Evolutionary conservation across 2,329 filamentous ascomycete genomes (phyloP), one percentile per base, ranked within the genome.

Genomic region (Bipolaris bicolor): DNA sequence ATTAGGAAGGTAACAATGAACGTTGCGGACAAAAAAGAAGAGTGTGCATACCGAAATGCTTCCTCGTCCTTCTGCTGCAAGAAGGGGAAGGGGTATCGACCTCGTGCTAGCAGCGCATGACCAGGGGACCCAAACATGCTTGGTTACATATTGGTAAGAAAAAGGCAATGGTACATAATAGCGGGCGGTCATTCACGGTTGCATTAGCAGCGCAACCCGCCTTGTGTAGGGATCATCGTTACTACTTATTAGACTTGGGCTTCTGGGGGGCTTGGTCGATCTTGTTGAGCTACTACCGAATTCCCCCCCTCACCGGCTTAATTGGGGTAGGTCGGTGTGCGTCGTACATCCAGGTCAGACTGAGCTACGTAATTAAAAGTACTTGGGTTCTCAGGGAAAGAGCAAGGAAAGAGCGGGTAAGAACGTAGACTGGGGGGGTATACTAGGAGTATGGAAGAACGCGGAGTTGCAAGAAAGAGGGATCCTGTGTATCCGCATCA

Each of bases 251-350:
- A 24, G 16, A 20, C 13, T 9, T 24, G 29, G 29, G 31, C n/a
- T n/a, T n/a, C n/a, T n/a, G n/a, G n/a, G n/a, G n/a, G n/a, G n/a
- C 20, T 20, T 36, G 51, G 60, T 49, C 37, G 59, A 64, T 64
- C 57, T 20, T 29, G 5, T 34, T 26, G 34, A 58, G 44, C 47
- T 51, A 43, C 47, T 51, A 43, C 43, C 26, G 40, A 39, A 33
- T 29, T 10, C 47, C 22, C 15, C n/a, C 18, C 9, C 5, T 9
- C 26, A 20, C 20, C 20, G 1, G 9, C 26, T 29, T 29, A 29
- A 10, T 29, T 10, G 10, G 9, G 26, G 2, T 7, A 10, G 26
- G 26, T 10, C 26, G 3, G 7, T 10, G 26, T 29, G 20, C 9
- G 26, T 29, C 9, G 10, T 29, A 10, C 26, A 10, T 29, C 26